Percentiles rank a stretch among this genome's conserved stretches.
phyloP scores from a whole-genome alignment of 1,139 yeast genomes.

The Geotrichum aggregatum region DNA sequence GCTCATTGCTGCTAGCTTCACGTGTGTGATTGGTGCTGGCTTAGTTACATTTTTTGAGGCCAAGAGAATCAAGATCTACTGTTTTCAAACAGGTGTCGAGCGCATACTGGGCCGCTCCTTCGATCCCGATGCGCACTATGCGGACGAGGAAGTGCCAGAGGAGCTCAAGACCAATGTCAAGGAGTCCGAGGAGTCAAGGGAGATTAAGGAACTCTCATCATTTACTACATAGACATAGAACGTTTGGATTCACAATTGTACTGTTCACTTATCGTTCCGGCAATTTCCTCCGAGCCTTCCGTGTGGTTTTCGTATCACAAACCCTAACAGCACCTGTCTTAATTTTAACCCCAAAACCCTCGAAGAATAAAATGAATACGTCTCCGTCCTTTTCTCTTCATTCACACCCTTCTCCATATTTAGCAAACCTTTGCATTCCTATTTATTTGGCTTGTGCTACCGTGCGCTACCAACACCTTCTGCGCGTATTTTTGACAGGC shows the following conservation, averaged over 20 bases:
- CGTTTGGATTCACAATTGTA: too few species aligned
- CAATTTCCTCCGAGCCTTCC: background rate
- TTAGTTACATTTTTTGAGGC: constrained; percentile 21
- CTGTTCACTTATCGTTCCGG: background rate
- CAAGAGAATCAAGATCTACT: constrained; percentile 14
- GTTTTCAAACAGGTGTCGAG: constrained; percentile 17
- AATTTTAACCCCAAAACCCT: background rate
- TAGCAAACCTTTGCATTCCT: background rate
- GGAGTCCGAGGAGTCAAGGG: too few species aligned
- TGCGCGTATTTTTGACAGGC: background rate
- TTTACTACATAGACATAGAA: too few species aligned
- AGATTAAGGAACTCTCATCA: too few species aligned
- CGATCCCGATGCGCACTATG: background rate
- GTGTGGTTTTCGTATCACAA: background rate
- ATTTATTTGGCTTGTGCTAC: background rate
- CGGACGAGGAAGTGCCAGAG: background rate
- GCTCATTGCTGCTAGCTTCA: constrained; percentile 25
- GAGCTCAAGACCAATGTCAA: too few species aligned
- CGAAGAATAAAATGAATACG: background rate
- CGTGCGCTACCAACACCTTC: background rate
- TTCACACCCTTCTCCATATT: background rate
- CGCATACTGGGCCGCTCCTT: constrained; percentile 15
- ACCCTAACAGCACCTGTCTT: background rate
- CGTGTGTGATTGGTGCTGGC: constrained; percentile 21
- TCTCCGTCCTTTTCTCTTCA: background rate